Evolutionary conservation across 2,329 filamentous ascomycete species (phyloP), one percentile per base, ranked within the genome.

Genomic region (Thielaviopsis euricoi): DNA sequence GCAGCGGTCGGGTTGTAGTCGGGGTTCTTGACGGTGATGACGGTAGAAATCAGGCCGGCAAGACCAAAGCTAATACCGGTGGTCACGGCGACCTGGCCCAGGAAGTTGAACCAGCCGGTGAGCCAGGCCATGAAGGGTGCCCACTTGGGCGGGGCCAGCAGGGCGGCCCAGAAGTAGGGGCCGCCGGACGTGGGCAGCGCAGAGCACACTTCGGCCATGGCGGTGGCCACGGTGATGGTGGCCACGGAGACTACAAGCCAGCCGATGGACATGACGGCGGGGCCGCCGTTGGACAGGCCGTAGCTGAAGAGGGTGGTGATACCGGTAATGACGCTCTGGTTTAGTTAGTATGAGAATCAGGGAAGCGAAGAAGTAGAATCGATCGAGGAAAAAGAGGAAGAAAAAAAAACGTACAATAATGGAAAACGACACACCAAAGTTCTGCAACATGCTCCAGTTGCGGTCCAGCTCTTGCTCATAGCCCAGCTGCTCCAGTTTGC

Each of bases 341-440:
- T 21, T 25, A 4, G 15, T 57, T 48, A n/a, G n/a, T n/a, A n/a
- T n/a, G n/a, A n/a, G n/a, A n/a, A n/a, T n/a, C n/a, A n/a, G n/a
- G n/a, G n/a, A n/a, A n/a, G n/a, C n/a, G n/a, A n/a, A n/a, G n/a
- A n/a, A n/a, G n/a, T n/a, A n/a, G n/a, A n/a, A n/a, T n/a, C n/a
- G n/a, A n/a, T n/a, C n/a, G n/a, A n/a, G n/a, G n/a, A n/a, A n/a
- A 22, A 6, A 13, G 6, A 19, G 10, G 25, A 6, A 6, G 9
- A 53, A 1, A n/a, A 13, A 23, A 43, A 46, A 10, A 67, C 74
- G 61, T 64, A 78, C 76, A 64, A 82, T 81, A 63, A 82, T 81
- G 6, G 77, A 79, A 65, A 81, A 82, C 0, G 77, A 81, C 6
- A 81, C 76, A 26, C 79, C 79, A 68, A 82, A 82, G 64, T 81